Evolutionary conservation across 768 basidiomycete genomes (phyloP), one percentile per base, ranked within the genome.

Genomic region (Exsudoporus frostii): DNA sequence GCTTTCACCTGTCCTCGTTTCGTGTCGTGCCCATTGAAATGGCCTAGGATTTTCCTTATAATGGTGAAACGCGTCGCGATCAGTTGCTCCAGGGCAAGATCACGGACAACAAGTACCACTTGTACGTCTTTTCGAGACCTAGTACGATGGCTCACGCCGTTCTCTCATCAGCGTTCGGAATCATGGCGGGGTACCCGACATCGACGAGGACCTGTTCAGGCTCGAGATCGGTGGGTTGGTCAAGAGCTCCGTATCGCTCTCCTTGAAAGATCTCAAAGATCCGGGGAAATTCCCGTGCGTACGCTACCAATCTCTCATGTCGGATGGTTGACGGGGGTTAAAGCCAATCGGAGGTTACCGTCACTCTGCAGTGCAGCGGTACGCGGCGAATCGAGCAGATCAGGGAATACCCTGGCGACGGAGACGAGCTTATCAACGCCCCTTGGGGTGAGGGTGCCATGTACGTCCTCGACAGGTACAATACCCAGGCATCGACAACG

Each of bases 341-440:
- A 50, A 79, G 79, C 4, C 79, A 80, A 66, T 53, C 56, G 4
- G 75, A 79, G 58, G 71, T 81, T 8, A 79, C 80, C 0, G 74
- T 80, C 30, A 81, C 79, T n/a, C 61, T 81, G 17, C 80, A 81
- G 59, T 81, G 80, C 64, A 79, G 76, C 40, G 79, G 81, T 8
- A 81, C 79, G 0, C 67, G 81, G 10, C 76, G 80, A 24, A 72
- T 79, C 10, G 77, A 80, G 48, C 80, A 81, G 59, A 80, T 81
- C 48, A 56, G 65, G 34, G 70, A 78, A 56, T 80, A 81, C 55
- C 79, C 79, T 4, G 80, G 79, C 13, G 80, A 81, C 32, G 79
- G 78, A 24, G 79, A 80, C 48, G 80, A 80, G 53, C 65, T 81
- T 24, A 78, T 78, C 55, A 77, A 77, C 44, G 77, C 77, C 19